phyloP scores from a whole-genome alignment of 768 basidiomycete species.

The Suillus clintonianus region DNA sequence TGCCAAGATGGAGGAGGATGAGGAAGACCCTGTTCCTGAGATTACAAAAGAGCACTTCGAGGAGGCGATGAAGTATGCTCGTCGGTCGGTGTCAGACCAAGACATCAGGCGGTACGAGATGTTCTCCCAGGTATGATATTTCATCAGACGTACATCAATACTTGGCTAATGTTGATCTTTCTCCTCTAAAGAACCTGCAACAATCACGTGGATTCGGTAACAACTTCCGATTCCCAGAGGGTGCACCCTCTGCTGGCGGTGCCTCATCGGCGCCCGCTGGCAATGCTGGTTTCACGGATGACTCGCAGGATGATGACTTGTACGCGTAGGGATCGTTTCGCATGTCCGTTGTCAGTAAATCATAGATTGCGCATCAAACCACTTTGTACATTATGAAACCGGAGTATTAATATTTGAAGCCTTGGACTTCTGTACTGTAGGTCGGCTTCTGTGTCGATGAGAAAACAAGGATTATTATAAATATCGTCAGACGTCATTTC shows the following conservation, averaged over 20 bases:
- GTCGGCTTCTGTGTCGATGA: background rate
- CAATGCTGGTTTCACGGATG: slow-evolving; percentile 83
- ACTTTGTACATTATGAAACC: slow-evolving; percentile 6
- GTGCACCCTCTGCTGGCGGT: slow-evolving; percentile 38
- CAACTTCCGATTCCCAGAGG: slow-evolving; percentile 98
- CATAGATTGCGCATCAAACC: background rate
- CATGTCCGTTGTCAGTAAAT: background rate
- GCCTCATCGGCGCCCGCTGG: slow-evolving; percentile 47
- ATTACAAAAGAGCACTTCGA: slow-evolving; percentile 95
- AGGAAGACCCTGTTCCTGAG: slow-evolving; percentile 81
- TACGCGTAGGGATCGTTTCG: slow-evolving; percentile 58
- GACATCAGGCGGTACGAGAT: slow-evolving; percentile 99
- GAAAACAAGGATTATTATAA: slow-evolving; percentile 23
- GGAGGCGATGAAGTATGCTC: slow-evolving; percentile 97
- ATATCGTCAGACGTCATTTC: background rate
- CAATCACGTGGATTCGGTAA: slow-evolving; percentile 92
- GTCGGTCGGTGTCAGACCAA: slow-evolving; percentile 94
- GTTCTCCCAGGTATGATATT: slow-evolving; percentile 77
- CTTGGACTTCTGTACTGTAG: background rate
- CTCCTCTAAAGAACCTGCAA: slow-evolving; percentile 68
- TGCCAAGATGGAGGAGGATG: slow-evolving; percentile 72
- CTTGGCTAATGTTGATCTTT: slow-evolving; percentile 10
- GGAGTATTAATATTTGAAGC: background rate
- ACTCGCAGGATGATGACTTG: slow-evolving; percentile 86
- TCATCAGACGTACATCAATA: slow-evolving; percentile 4